Percentiles rank a stretch among this genome's conserved stretches.
These are phyloP conservation scores for Mesembryanthemum crystallinum DNA, from an alignment of 148 eudicot genomes.

Conservation along the genomic window DNA sequence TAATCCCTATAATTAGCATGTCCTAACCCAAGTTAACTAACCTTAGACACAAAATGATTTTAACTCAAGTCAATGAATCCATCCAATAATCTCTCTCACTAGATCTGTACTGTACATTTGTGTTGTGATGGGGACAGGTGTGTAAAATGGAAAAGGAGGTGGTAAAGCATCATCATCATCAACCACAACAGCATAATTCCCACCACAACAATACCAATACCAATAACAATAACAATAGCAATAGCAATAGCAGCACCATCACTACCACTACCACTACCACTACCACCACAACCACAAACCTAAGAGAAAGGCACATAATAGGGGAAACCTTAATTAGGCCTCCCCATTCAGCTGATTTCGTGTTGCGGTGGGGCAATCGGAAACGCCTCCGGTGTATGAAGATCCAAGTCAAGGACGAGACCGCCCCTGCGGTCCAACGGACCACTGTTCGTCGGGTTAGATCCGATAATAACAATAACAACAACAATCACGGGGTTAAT, in stretches of 20 bases:
- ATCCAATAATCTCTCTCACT: conserved; percentile 5
- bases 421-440: conserved; percentile 17
- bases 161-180: conserved; percentile 34
- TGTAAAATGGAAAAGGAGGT: conserved; percentile 39
- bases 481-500: conserved; percentile 1
- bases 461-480: conserved; percentile 30
- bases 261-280: conserved; percentile 14
- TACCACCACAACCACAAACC: conserved; percentile 22
- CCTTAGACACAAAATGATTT: conserved; percentile 8
- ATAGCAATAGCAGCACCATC: conserved; percentile 11
- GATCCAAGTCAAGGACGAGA: conserved; percentile 56
- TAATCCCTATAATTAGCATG: neutral
- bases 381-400: conserved; percentile 83
- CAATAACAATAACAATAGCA: too few relatives aligned
- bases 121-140: conserved; percentile 32
- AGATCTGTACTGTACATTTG: conserved; percentile 7
- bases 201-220: too few relatives aligned
- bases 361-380: conserved; percentile 82
- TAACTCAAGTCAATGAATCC: conserved; percentile 1
- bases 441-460: conserved; percentile 39
- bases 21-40: conserved; percentile 23
- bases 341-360: conserved; percentile 49
- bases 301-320: conserved; percentile 23
- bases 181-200: neutral
- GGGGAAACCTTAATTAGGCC: conserved; percentile 42